Conservation (phyloP, 179 eudicot species). For the Beta corolliflora region DNA sequence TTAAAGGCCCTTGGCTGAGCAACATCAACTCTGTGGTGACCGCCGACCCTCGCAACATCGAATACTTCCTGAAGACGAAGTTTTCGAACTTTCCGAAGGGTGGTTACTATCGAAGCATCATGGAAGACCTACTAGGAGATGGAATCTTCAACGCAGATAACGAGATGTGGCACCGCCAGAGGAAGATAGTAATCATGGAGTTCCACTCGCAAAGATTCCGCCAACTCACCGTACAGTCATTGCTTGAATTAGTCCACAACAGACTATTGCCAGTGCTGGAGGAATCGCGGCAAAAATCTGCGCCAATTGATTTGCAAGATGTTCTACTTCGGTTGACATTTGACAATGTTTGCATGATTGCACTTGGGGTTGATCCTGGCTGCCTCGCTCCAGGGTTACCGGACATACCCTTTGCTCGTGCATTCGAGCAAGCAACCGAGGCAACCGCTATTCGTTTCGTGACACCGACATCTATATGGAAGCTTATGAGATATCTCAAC, state of each 20-base stretch:
- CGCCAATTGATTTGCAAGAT: slow-evolving; percentile 66
- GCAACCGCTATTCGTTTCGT: slow-evolving; percentile 72
- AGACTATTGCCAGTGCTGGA: slow-evolving; percentile 74
- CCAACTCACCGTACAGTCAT: slow-evolving; percentile 66
- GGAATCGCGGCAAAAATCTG: slow-evolving; percentile 37
- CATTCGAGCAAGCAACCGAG: slow-evolving; percentile 89
- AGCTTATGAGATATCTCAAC: slow-evolving; percentile 56
- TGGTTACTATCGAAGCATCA: slow-evolving; percentile 55
- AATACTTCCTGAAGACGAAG: slow-evolving; percentile 71
- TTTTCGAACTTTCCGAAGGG: slow-evolving; percentile 81
- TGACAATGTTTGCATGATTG: slow-evolving; percentile 90
- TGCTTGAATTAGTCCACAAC: slow-evolving; percentile 67
- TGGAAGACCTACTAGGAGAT: slow-evolving; percentile 73
- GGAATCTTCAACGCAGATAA: slow-evolving; percentile 90
- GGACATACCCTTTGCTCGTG: slow-evolving; percentile 73
- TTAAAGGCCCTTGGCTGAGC: slow-evolving; percentile 73
- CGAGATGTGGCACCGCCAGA: slow-evolving; percentile 78
- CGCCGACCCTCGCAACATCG: slow-evolving; percentile 81
- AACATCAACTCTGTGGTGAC: slow-evolving; percentile 81
- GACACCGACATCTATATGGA: slow-evolving; percentile 78
- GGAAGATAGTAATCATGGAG: slow-evolving; percentile 88
- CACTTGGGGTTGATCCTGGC: slow-evolving; percentile 96
- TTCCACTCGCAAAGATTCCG: slow-evolving; percentile 82
- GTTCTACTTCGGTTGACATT: slow-evolving; percentile 77
- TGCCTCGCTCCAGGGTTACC: slow-evolving; percentile 74